Base-by-base conservation (phyloP, 495 filamentous ascomycete species). In the Xylaria acuta region DNA sequence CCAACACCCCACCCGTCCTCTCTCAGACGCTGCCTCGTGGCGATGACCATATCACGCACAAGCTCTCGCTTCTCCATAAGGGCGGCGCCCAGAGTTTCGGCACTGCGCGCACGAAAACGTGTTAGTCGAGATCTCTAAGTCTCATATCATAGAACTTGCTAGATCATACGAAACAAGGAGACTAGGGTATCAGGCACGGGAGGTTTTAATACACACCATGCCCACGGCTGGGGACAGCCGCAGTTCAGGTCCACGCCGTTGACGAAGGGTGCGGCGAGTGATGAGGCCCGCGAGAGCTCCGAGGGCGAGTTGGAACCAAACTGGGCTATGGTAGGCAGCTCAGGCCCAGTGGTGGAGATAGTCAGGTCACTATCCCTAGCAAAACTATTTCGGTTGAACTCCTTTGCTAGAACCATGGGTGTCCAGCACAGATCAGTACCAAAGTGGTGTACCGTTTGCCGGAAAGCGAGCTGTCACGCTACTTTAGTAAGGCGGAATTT, bases 401-500 rank as follows among this genome's bases (percentile, higher is more conserved):
- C 90, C 75, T 92, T 92, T 54, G 90, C 90, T 40, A 92, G 81
- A 73, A 92, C 89, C 90, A 92, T 92, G 49, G 90, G 90, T 8
- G 90, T 92, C 84, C 90, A 92, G 72, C 86, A 87, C 25, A 92
- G 77, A 75, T 92, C 90, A 20, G 88, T 86, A 43, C 85, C 85
- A 76, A 90, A 91, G 38, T 86, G 80, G 51, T 85, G 81, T 4
- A 88, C 85, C 0, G 90, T 88, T 63, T 89, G 84, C 59, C 90
- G 86, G 75, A 92, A 92, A 70, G 90, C 89, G 8, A 92, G 83
- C 84, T 87, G 58, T 56, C 12, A 34, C 22, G 18, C n/a, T 36
- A 22, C 16, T 47, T 69, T 73, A 69, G 58, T 20, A 36, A 51
- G 12, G 36, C 1, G 53, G 12, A 25, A 5, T 16, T 11, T 63